Evolutionary conservation across 164 flowering plant species (phyloP).

Genomic region (Macadamia integrifolia): DNA sequence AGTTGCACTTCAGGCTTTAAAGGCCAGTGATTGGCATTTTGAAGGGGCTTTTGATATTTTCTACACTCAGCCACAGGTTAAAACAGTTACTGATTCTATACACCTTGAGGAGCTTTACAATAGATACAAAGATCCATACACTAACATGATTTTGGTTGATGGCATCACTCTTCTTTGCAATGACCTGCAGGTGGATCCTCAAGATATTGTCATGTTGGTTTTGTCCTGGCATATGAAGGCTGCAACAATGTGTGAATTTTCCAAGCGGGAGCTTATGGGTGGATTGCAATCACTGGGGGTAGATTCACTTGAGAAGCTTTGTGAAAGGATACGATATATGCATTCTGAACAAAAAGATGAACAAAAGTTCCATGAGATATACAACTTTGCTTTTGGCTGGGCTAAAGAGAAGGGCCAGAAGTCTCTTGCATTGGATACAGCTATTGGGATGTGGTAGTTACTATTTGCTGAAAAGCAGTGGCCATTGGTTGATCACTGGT

Average conservation of each 20-base stretch:
- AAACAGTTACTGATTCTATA: too few species aligned
- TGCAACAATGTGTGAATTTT: conserved; percentile 98
- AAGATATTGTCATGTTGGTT: too few species aligned
- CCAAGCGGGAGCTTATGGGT: conserved; percentile 84
- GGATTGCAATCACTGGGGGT: conserved; percentile 93
- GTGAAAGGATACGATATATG: conserved; percentile 76
- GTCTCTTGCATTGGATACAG: conserved; percentile 95
- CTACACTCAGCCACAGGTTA: too few species aligned
- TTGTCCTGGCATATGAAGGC: conserved; percentile 99
- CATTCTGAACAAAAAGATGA: conserved; percentile 94
- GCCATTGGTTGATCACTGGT: conserved; percentile 97
- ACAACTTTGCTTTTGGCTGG: conserved; percentile 96
- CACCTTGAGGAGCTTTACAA: too few species aligned
- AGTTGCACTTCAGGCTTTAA: too few species aligned
- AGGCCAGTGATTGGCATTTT: too few species aligned
- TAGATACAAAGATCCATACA: too few species aligned
- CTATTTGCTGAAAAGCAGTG: conserved; percentile 94
- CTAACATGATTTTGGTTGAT: too few species aligned
- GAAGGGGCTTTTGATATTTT: too few species aligned
- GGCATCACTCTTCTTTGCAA: too few species aligned
- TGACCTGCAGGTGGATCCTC: too few species aligned
- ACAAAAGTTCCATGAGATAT: conserved; percentile 87
- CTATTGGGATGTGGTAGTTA: conserved; percentile 99
- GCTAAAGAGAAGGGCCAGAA: conserved; percentile 99
- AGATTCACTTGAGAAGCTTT: conserved; percentile 87